Percentiles rank a stretch among this genome's conserved stretches.
phyloP scores from a whole-genome alignment of 2,329 filamentous ascomycete species.

The Scedosporium minutisporum region DNA sequence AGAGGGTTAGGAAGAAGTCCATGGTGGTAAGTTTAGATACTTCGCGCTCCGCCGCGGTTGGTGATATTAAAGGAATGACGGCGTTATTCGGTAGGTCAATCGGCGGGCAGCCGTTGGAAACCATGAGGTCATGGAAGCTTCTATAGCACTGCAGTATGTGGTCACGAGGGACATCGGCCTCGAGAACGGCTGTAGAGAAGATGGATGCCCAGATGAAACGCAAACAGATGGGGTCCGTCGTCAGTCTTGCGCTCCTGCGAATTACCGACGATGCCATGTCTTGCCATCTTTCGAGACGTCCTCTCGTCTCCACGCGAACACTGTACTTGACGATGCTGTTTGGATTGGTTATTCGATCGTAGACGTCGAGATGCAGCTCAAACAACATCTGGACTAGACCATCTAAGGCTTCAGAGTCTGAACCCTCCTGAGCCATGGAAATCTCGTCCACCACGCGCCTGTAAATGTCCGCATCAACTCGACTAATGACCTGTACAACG shows the following conservation, averaged over 20 bases:
- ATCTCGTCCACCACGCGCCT: slow-evolving; percentile 34
- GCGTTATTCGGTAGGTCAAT: slow-evolving; percentile 72
- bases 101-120: slow-evolving; percentile 27
- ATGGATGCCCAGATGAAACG: slow-evolving; percentile 50
- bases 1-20: slow-evolving; percentile 89
- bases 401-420: slow-evolving; percentile 10
- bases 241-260: slow-evolving; percentile 22
- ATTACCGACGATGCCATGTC: slow-evolving; percentile 36
- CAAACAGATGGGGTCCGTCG: slow-evolving; percentile 31
- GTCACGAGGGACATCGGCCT: slow-evolving; percentile 43
- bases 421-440: neutral
- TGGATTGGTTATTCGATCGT: slow-evolving; percentile 47
- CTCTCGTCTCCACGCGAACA: slow-evolving; percentile 38
- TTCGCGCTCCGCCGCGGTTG: slow-evolving; percentile 76
- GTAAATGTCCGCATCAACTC: slow-evolving; percentile 42
- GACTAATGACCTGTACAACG: slow-evolving; percentile 47
- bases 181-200: slow-evolving; percentile 40
- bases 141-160: slow-evolving; percentile 50
- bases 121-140: slow-evolving; percentile 43
- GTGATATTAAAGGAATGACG: slow-evolving; percentile 79
- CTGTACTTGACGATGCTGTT: slow-evolving; percentile 42
- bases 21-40: slow-evolving; percentile 88
- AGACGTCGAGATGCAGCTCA: slow-evolving; percentile 52
- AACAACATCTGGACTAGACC: slow-evolving; percentile 46
- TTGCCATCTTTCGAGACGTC: slow-evolving; percentile 42